Base-by-base conservation (phyloP, 345 rosid species). In the Barbarea vulgaris region DNA sequence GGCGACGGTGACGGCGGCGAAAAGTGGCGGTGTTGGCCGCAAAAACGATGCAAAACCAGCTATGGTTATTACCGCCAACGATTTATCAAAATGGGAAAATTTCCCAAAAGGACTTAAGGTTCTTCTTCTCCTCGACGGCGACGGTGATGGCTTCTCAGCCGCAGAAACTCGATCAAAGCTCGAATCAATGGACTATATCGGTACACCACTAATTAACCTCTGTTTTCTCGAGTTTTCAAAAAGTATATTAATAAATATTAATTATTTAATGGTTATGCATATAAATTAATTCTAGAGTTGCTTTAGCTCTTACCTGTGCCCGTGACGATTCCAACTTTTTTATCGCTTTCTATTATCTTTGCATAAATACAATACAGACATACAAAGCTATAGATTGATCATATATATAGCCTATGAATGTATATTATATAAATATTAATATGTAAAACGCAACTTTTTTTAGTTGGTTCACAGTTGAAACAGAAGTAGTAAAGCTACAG, bases 1-100 rank as follows among this genome's bases (percentile, higher is more conserved):
- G 22, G 57, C 69, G 18, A 72, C 22, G 52, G 80, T 42, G 70
- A 69, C 80, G 75, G 70, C 33, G 58, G 75, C 13, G 70, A 48
- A 10, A 44, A 70, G 18, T 53, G 71, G 76, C 80, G 76, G 80
- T 77, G 80, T 85, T 67, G 77, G 86, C 86, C 84, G 91, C 87
- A 80, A 87, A 88, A 89, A 88, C 83, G 86, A 93, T 96, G 99
- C 98, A 87, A 87, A 89, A 81, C 87, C 89, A 96, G 91, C 95
- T 82, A 96, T 96, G 99, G 91, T 93, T 83, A 81, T 83, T 84
- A 88, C 95, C 70, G 87, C 87, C 60, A 74, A 85, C 75, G 93
- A 93, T 78, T 82, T 93, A 73, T 92, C 93, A 76, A 87, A 74
- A 71, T 93, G 98, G 98, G 88, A 89, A 77, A 88, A 86, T 72